Evolutionary conservation across 495 filamentous ascomycete species (phyloP), one percentile per base, ranked within the genome.

Genomic region (Aspergillus baeticus): DNA sequence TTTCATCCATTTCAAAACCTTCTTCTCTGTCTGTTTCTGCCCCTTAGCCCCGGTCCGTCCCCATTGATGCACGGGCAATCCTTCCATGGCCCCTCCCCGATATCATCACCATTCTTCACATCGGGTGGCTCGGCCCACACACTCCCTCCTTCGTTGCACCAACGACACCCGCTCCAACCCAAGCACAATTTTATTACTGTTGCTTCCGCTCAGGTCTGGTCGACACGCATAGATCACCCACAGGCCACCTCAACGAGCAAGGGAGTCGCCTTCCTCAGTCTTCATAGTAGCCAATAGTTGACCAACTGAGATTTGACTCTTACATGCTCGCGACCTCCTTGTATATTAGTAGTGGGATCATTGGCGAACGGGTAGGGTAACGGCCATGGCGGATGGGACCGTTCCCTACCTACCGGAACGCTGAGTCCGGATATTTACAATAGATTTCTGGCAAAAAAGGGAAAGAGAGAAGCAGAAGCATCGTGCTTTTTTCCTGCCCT

Each of bases 121-220:
- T 55, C 58, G 58, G 62, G 55, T 61, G 51, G 56, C 50, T 57
- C 59, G 63, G 56, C 58, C 63, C 63, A 65, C 62, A 61, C 50
- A 64, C 58, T 62, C 42, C 57, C 58, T 61, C 54, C 60, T 38
- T 46, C 29, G 37, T 51, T 55, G 54, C 17, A 54, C 54, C 51
- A 55, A 22, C 49, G 36, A 42, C 51, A 54, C 38, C 37, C 59
- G 39, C 31, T 33, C 44, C 35, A 20, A 47, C 36, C 34, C 38
- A 33, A 34, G 31, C 17, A 17, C 44, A 55, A 37, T 39, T 43
- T 53, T 44, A 53, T 43, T 48, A 41, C 20, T 46, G 18, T 29
- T 51, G 33, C 48, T 64, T 35, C 57, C 57, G 47, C 61, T 56
- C 59, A 61, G n/a, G 45, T 36, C 41, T 52, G 51, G 56, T 54